phyloP scores from a whole-genome alignment of 129 eudicot genomes.

The Helianthus annuus region HanXRQr2.0-SUNRISE NC_035441.2:176943455-176943954 shows the following conservation, averaged over 20 bases:
- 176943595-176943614: too few species aligned
- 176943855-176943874: not conserved
- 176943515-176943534: too few species aligned
- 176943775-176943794: not conserved
- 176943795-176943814: not conserved
- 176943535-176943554: too few species aligned
- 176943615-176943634: not conserved
- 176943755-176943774: not conserved
- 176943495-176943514: too few species aligned
- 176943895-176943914: slow-evolving; percentile 4
- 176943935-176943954: slow-evolving; percentile 35
- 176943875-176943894: not conserved
- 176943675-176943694: slow-evolving; percentile 9
- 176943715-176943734: slow-evolving; percentile 20
- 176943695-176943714: slow-evolving; percentile 21
- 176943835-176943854: not conserved
- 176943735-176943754: not conserved
- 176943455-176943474: too few species aligned
- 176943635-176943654: slow-evolving; percentile 4
- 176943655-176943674: slow-evolving; percentile 13
- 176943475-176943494: too few species aligned
- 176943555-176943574: too few species aligned
- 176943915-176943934: slow-evolving; percentile 9
- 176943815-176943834: not conserved
- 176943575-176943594: too few species aligned